These are phyloP conservation scores for Corrigiola litoralis DNA, from an alignment of 179 eudicot genomes.

Conservation along the genomic window DNA sequence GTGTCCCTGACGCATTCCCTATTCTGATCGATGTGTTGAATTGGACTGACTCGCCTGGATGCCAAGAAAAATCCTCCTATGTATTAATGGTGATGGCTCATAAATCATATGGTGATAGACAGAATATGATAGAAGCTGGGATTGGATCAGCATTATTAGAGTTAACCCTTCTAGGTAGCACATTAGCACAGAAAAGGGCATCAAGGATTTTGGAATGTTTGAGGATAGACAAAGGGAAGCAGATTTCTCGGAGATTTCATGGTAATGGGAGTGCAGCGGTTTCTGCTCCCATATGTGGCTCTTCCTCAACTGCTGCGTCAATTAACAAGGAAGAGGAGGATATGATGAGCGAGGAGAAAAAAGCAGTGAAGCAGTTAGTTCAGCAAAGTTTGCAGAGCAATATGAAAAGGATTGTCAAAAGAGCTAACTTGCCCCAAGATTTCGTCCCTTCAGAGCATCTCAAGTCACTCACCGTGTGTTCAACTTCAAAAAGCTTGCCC, in stretches of 20 bases:
- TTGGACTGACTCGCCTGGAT: constrained; percentile 80
- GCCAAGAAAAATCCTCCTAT: constrained; percentile 86
- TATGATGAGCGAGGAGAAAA: constrained; percentile 75
- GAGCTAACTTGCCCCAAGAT: constrained; percentile 88
- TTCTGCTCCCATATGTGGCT: constrained; percentile 72
- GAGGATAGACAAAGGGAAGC: constrained; percentile 74
- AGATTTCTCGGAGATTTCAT: constrained; percentile 33
- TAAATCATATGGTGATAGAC: constrained; percentile 63
- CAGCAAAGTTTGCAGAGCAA: constrained; percentile 89
- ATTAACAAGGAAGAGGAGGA: constrained; percentile 37
- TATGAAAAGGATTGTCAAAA: constrained; percentile 77
- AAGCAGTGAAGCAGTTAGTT: constrained; percentile 78
- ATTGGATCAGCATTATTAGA: constrained; percentile 69
- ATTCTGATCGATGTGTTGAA: constrained; percentile 65
- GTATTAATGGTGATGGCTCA: constrained; percentile 89
- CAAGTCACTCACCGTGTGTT: constrained; percentile 56
- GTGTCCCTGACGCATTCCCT: constrained; percentile 42
- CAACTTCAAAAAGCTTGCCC: constrained; percentile 93
- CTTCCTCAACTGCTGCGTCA: constrained; percentile 26
- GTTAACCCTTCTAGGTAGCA: constrained; percentile 76
- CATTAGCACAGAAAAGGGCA: constrained; percentile 84
- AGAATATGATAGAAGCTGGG: constrained; percentile 67
- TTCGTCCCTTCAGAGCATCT: constrained; percentile 79
- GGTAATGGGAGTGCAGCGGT: constrained; percentile 28
- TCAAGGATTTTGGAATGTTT: constrained; percentile 78